Evolutionary conservation across 2,329 filamentous ascomycete species (phyloP).

Genomic region (Neonectria hederae): DNA sequence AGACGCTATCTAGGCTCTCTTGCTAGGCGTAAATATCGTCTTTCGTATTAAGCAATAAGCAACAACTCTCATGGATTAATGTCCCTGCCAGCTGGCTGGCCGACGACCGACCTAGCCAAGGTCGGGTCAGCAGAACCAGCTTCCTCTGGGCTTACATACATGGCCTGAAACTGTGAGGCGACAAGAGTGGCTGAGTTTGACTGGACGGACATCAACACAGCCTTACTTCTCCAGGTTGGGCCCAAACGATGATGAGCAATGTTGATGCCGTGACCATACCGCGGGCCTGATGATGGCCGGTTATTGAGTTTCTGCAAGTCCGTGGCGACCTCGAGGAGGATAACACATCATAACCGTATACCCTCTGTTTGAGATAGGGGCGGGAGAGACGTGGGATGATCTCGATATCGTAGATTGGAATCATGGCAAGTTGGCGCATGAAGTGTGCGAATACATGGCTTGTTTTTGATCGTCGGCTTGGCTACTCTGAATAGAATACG

Average conservation of each 20-base stretch:
- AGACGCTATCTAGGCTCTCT: not conserved
- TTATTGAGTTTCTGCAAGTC: slow-evolving; percentile 16
- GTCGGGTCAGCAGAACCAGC: slow-evolving; percentile 8
- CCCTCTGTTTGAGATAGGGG: slow-evolving; percentile 1
- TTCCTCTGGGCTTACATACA: slow-evolving; percentile 17
- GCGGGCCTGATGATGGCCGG: not conserved
- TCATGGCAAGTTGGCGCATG: too few species aligned
- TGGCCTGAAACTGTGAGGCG: slow-evolving; percentile 24
- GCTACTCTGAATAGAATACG: not conserved
- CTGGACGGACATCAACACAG: slow-evolving; percentile 2
- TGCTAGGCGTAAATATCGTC: not conserved
- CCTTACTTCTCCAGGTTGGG: slow-evolving; percentile 25
- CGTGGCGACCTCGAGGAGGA: slow-evolving; percentile 3
- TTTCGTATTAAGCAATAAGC: not conserved
- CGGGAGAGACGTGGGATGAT: slow-evolving; percentile 12
- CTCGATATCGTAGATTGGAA: slow-evolving; percentile 6
- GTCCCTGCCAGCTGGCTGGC: slow-evolving; percentile 6
- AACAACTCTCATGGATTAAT: slow-evolving; percentile 4
- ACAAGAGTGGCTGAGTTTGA: slow-evolving; percentile 23
- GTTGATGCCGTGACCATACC: slow-evolving; percentile 21
- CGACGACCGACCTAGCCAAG: slow-evolving; percentile 5
- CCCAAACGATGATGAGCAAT: slow-evolving; percentile 25
- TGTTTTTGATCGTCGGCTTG: not conserved
- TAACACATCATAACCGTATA: not conserved
- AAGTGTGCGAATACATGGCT: not conserved